These are phyloP conservation scores for Besnoitia besnoiti DNA, from an alignment of 169 alveolate species.

Conservation along the genomic window DNA sequence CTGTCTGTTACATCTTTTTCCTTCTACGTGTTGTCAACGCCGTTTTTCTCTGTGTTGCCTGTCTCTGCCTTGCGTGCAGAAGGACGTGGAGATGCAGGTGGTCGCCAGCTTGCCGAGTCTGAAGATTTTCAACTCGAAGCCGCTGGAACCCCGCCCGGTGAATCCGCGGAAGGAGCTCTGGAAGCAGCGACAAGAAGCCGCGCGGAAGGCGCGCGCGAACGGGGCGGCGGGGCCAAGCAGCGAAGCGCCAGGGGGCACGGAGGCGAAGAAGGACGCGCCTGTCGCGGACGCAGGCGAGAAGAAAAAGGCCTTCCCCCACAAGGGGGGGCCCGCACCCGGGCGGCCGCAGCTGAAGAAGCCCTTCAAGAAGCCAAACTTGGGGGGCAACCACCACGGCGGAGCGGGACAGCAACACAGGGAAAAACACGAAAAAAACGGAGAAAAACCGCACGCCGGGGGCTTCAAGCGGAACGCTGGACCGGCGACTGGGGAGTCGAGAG, in stretches of 20 bases:
- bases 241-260: too few species aligned
- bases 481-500: too few species aligned
- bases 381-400: too few species aligned
- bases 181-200: background rate
- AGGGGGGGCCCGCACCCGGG: too few species aligned
- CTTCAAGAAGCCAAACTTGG: too few species aligned
- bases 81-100: background rate
- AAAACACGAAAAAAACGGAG: too few species aligned
- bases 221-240: background rate
- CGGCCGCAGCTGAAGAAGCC: too few species aligned
- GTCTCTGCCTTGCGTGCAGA: background rate
- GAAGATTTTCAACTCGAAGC: background rate
- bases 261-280: too few species aligned
- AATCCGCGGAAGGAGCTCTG: background rate
- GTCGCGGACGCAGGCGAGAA: too few species aligned
- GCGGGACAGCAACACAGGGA: background rate
- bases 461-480: too few species aligned
- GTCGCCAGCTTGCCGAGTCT: background rate
- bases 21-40: background rate
- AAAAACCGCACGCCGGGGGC: too few species aligned
- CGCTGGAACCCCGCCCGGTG: background rate
- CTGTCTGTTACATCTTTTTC: background rate
- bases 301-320: too few species aligned
- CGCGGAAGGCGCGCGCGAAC: background rate
- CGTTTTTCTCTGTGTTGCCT: background rate